Evolutionary conservation across 129 eudicot species (phyloP), one percentile per base, ranked within the genome.

Genomic region (Tagetes erecta): DNA sequence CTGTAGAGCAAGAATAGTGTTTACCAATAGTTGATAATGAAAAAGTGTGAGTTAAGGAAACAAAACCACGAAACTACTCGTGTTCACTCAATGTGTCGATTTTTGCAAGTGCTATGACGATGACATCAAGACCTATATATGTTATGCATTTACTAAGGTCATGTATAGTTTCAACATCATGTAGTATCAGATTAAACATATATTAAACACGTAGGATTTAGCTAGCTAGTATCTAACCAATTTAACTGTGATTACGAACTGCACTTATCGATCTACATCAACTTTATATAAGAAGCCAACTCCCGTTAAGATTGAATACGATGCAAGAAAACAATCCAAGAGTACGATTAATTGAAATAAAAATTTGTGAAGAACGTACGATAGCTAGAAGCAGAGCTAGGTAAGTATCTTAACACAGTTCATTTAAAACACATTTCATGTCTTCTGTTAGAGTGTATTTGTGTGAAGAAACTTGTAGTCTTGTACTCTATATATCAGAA

Each of bases 191-290:
- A 20, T 20, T 20, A 20, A 20, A 20, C 27, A 20, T n/a, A n/a
- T n/a, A n/a, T 20, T 20, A 20, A 20, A 20, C 27, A 20, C 27
- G 27, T 20, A 20, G 5, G 13, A 56, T 11, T 36, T 30, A 56
- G 36, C 63, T 30, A 55, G 11, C 36, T 27, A 56, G 47, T 6
- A 7, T 44, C 11, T 51, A 51, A 62, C 71, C 82, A 78, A 63
- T 63, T 63, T 36, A 71, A 63, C 34, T 71, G 40, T 71, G 82
- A 78, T 71, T 63, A 78, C 34, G 67, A 40, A 71, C n/a, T 51
- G 77, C 82, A 83, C 87, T 56, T 83, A 59, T 76, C 73, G 35
- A 59, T 76, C 73, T 41, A 59, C 47, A 50, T 51, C 44, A 53
- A 46, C 66, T 35, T 81, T 73, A 2, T 44, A 44, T 44, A 55